phyloP scores from a whole-genome alignment of 192 early-diverging fungal species.

The Coemansia interrupta region DNA sequence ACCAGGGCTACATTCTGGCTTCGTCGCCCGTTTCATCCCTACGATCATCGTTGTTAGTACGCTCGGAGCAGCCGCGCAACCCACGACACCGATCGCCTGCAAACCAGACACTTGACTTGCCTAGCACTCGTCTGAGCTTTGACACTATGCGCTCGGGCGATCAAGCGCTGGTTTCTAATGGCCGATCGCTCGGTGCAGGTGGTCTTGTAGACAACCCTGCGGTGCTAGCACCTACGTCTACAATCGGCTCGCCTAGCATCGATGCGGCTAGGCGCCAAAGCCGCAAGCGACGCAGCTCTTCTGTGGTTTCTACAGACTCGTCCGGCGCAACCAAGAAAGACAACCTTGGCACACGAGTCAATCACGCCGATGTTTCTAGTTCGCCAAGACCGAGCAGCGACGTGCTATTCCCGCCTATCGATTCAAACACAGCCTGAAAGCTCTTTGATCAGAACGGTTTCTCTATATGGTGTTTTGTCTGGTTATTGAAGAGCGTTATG shows the following conservation, averaged over 20 bases:
- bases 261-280: slow-evolving; percentile 12
- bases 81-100: background rate
- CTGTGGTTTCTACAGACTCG: slow-evolving; percentile 10
- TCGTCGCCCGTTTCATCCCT: slow-evolving; percentile 50
- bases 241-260: background rate
- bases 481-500: too few relatives aligned
- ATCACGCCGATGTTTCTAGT: background rate
- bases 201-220: background rate
- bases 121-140: slow-evolving; percentile 1
- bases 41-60: slow-evolving; percentile 39
- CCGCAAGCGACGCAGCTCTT: slow-evolving; percentile 40
- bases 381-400: slow-evolving; percentile 13
- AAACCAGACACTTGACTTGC: background rate
- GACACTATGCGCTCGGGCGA: background rate
- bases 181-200: background rate
- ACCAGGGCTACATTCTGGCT: slow-evolving; percentile 17
- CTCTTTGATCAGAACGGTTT: too few relatives aligned
- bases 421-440: slow-evolving; percentile 1
- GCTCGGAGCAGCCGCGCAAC: slow-evolving; percentile 13
- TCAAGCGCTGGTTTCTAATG: background rate
- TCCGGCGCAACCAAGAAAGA: background rate
- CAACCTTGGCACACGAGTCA: background rate
- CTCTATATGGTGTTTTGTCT: too few relatives aligned
- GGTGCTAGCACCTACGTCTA: background rate
- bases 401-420: slow-evolving; percentile 37